These are phyloP conservation scores for Apiospora aurea DNA, from an alignment of 2,329 filamentous ascomycete genomes.

Conservation along the genomic window DNA sequence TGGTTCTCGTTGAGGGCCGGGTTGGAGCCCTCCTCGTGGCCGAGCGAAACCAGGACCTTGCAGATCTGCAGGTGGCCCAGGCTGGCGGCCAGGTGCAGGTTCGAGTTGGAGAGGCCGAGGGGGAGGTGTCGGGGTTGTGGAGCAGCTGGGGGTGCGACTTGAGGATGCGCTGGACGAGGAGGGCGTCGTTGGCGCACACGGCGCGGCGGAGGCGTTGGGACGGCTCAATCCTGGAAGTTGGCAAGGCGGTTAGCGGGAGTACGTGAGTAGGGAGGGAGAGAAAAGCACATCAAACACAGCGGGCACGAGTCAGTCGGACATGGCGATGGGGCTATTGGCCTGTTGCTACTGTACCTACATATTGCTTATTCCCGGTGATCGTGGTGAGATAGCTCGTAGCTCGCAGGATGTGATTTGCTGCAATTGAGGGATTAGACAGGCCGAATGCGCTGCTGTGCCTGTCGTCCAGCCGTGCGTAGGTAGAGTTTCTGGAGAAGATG, in stretches of 20 bases:
- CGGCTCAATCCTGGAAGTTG: constrained; percentile 71
- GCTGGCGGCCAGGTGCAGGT: constrained; percentile 79
- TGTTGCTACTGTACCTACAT: neutral
- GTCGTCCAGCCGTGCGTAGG: neutral
- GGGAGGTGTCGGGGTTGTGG: constrained; percentile 79
- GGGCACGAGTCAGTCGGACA: neutral
- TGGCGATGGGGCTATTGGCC: too few relatives aligned
- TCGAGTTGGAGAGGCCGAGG: constrained; percentile 77
- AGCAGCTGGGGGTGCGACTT: constrained; percentile 73
- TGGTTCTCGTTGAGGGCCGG: constrained; percentile 81
- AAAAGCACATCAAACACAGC: neutral
- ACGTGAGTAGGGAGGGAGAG: neutral
- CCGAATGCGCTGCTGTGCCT: neutral
- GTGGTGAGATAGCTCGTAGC: neutral
- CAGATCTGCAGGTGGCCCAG: constrained; percentile 75
- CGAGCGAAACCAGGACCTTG: constrained; percentile 72
- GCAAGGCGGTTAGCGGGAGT: neutral
- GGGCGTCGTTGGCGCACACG: constrained; percentile 75
- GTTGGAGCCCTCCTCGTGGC: constrained; percentile 76
- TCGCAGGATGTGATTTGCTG: neutral
- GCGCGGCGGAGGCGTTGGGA: constrained; percentile 81
- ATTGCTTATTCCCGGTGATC: neutral
- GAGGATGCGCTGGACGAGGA: constrained; percentile 80
- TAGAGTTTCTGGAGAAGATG: neutral
- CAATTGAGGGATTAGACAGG: neutral